Conservation (phyloP, 345 rosid species). For the Triadica sebifera region DNA sequence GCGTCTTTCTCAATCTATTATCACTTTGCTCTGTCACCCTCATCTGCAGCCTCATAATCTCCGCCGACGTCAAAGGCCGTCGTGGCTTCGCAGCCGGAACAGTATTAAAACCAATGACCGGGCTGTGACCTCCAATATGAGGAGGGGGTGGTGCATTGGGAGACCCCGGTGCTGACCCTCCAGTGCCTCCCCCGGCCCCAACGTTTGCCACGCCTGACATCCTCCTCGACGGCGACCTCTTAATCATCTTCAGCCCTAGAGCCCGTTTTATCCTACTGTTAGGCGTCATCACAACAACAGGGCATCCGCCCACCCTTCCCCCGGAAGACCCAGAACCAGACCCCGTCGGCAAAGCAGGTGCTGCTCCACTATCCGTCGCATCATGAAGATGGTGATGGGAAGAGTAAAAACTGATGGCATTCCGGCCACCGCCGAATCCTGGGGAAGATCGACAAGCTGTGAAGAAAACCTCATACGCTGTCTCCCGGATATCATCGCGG, state of each 20-base stretch:
- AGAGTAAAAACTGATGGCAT: conserved; percentile 62
- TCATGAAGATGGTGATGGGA: conserved; percentile 25
- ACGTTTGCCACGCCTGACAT: conserved; percentile 38
- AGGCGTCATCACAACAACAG: conserved; percentile 63
- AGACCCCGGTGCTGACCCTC: conserved; percentile 46
- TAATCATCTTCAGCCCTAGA: conserved; percentile 71
- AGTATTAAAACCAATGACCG: conserved; percentile 40
- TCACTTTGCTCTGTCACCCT: conserved; percentile 87
- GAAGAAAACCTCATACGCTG: conserved; percentile 88
- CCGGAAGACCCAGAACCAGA: conserved; percentile 19
- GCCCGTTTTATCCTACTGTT: conserved; percentile 71
- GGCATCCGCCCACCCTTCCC: conserved; percentile 32
- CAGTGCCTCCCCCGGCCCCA: conserved; percentile 29
- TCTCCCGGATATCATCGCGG: conserved; percentile 66
- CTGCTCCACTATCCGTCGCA: conserved; percentile 32
- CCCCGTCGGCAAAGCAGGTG: conserved; percentile 16
- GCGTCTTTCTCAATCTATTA: conserved; percentile 74
- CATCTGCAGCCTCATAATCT: conserved; percentile 95
- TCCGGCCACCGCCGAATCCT: conserved; percentile 68
- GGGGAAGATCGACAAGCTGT: conserved; percentile 84
- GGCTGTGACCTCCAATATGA: conserved; percentile 26
- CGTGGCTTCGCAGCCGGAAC: conserved; percentile 45
- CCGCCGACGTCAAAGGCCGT: conserved; percentile 81
- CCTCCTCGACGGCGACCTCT: conserved; percentile 65
- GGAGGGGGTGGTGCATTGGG: conserved; percentile 32